phyloP scores from a whole-genome alignment of 805 yeast species.

The Ogataea angusta region DNA sequence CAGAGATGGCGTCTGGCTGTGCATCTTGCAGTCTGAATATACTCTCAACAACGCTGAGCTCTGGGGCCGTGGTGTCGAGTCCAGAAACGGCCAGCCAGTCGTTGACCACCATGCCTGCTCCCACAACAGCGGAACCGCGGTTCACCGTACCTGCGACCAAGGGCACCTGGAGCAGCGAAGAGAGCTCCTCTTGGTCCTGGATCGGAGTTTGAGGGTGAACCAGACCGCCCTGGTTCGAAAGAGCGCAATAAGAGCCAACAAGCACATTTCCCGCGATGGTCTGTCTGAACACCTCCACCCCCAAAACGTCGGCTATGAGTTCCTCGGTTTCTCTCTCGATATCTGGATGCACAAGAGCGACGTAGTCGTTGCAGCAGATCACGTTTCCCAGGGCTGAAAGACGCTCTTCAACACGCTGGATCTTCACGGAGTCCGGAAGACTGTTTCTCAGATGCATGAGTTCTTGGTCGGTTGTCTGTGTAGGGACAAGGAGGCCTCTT shows the following conservation, averaged over 20 bases:
- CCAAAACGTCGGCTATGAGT: constrained; percentile 93
- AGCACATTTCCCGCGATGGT: constrained; percentile 97
- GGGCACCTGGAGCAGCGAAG: constrained; percentile 93
- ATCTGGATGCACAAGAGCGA: constrained; percentile 98
- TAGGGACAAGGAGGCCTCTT: constrained; percentile 94
- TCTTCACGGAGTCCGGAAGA: constrained; percentile 90
- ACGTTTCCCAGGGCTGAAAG: constrained; percentile 96
- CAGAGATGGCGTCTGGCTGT: constrained; percentile 80
- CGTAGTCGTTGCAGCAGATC: constrained; percentile 97
- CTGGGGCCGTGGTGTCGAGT: constrained; percentile 97
- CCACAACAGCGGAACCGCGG: constrained; percentile 96
- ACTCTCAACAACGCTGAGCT: constrained; percentile 92
- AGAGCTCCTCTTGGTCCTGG: constrained; percentile 97
- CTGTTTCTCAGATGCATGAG: constrained; percentile 95
- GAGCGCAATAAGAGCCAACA: constrained; percentile 93
- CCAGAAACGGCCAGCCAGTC: constrained; percentile 98
- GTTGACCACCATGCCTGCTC: constrained; percentile 98
- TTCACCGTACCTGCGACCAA: constrained; percentile 98
- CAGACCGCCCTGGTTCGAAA: constrained; percentile 96
- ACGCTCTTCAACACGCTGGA: constrained; percentile 97
- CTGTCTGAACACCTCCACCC: constrained; percentile 98
- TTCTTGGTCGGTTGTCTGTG: constrained; percentile 98
- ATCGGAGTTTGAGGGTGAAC: constrained; percentile 97
- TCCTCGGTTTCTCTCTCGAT: constrained; percentile 99
- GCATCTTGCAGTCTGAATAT: constrained; percentile 92